Percentiles rank a stretch among this genome's conserved stretches.
These are phyloP conservation scores for Pleurotus ostreatus DNA, from an alignment of 768 basidiomycete genomes.

Conservation along the genomic window DNA sequence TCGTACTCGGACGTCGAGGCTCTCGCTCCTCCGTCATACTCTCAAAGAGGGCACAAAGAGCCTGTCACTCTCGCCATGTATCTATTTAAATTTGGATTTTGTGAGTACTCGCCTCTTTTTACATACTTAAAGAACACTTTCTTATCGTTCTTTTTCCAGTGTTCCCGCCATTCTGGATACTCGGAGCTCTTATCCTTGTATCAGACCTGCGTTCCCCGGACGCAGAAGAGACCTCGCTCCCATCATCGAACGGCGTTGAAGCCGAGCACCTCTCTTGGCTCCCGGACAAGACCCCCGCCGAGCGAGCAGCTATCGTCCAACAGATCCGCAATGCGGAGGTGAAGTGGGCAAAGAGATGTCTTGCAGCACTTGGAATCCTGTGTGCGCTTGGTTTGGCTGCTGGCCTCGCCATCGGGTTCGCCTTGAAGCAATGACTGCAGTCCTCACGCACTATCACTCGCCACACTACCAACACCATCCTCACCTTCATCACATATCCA, in stretches of 20 bases:
- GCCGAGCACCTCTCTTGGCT: constrained; percentile 34
- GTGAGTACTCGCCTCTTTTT: constrained; percentile 25
- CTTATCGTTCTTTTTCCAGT: constrained; percentile 21
- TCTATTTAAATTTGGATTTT: constrained; percentile 46
- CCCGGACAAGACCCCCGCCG: constrained; percentile 50
- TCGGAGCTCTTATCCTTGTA: constrained; percentile 35
- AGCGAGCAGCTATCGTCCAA: constrained; percentile 40
- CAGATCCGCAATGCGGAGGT: constrained; percentile 45
- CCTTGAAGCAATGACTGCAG: neutral
- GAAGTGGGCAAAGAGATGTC: constrained; percentile 56
- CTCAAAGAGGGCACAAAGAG: constrained; percentile 21
- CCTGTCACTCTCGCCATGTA: constrained; percentile 39
- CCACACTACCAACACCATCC: no score
- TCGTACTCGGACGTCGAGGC: constrained; percentile 3
- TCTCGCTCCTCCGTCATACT: neutral
- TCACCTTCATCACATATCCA: no score
- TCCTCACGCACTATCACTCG: no score
- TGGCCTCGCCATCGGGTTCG: constrained; percentile 25
- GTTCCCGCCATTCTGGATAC: constrained; percentile 45
- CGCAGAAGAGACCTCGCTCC: neutral
- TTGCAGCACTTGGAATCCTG: constrained; percentile 48
- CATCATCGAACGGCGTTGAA: neutral
- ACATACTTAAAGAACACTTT: neutral
- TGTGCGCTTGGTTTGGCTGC: constrained; percentile 28
- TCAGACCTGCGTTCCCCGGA: constrained; percentile 34